Evolutionary conservation across 768 basidiomycete species (phyloP), one percentile per base, ranked within the genome.

Genomic region (Mrakia frigida): DNA sequence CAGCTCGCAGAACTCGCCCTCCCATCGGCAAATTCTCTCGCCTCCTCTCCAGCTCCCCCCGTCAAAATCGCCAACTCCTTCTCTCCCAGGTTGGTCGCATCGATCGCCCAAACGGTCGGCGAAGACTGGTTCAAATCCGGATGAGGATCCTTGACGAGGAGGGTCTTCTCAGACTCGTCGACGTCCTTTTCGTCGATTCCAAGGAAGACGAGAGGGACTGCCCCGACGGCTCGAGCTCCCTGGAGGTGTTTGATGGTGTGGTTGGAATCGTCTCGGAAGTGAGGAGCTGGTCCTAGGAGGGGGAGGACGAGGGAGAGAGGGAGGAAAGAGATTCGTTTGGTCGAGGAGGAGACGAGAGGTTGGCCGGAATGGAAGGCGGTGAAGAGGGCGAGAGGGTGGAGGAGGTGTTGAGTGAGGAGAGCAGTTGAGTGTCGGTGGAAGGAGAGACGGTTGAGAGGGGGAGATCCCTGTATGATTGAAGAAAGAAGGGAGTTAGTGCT

Each of bases 351-450:
- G 33, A 88, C 83, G 74, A 94, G 87, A 16, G 91, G 92, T 81
- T 90, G 86, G 3, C 91, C 90, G 37, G 85, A 84, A 70, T 90
- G 89, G 85, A 93, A 92, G 25, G 94, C 79, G 59, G 96, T 82
- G 90, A 95, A 98, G 65, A 87, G 86, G 0, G 93, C 87, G 4
- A 88, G 81, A 0, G 88, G 87, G 18, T 88, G 85, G 23, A 81
- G 82, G 52, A 90, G 84, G 79, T 94, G 86, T 28, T 89, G 86
- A 76, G 93, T 92, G 68, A 98, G 86, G 83, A 94, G 93, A 11
- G 87, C 82, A 39, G 88, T 87, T 21, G 91, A 92, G 50, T 94
- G 86, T 89, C 94, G 91, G 89, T 74, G 92, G 79, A 84, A 85
- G 1, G 83, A 82, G 28, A 85, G 77, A 46, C 85, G 80, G 79